Evolutionary conservation across 371 early-diverging fungal genomes (phyloP).

Genomic region (Mortierella sp.): DNA sequence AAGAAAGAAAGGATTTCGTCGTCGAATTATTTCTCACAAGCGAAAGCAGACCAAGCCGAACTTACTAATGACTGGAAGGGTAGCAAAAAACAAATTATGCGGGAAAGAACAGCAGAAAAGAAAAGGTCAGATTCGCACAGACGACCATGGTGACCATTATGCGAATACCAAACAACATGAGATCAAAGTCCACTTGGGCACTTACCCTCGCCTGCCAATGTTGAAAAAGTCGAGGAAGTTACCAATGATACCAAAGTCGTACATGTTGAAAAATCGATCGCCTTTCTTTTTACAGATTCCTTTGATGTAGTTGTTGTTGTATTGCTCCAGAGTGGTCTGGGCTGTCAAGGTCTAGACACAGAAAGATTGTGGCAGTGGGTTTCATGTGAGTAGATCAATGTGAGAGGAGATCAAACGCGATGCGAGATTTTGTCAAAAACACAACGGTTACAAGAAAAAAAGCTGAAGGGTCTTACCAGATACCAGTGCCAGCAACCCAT

Average conservation of each 20-base stretch:
- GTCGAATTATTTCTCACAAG: neutral
- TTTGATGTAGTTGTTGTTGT: constrained; percentile 69
- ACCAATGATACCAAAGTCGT: constrained; percentile 63
- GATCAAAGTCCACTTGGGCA: neutral
- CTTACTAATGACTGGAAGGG: neutral
- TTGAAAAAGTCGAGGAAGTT: constrained; percentile 66
- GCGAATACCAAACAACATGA: constrained; percentile 37
- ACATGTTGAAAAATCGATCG: constrained; percentile 67
- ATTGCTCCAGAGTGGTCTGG: constrained; percentile 74
- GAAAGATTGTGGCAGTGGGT: constrained; percentile 25
- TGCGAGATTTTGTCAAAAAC: neutral
- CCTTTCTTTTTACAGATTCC: constrained; percentile 64
- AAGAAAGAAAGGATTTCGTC: neutral
- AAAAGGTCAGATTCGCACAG: neutral
- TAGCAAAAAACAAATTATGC: neutral
- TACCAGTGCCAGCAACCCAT: constrained; percentile 75
- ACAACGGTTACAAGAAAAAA: too few relatives aligned
- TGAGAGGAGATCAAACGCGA: constrained; percentile 21
- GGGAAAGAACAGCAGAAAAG: too few relatives aligned
- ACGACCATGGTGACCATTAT: neutral
- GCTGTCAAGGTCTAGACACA: constrained; percentile 60
- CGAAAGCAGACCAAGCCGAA: neutral
- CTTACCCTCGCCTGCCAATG: constrained; percentile 53
- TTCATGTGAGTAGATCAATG: constrained; percentile 55
- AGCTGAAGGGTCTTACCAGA: constrained; percentile 54